Evolutionary conservation across 2,329 filamentous ascomycete species (phyloP), one percentile per base, ranked within the genome.

Genomic region (Aspergillus versicolor): DNA sequence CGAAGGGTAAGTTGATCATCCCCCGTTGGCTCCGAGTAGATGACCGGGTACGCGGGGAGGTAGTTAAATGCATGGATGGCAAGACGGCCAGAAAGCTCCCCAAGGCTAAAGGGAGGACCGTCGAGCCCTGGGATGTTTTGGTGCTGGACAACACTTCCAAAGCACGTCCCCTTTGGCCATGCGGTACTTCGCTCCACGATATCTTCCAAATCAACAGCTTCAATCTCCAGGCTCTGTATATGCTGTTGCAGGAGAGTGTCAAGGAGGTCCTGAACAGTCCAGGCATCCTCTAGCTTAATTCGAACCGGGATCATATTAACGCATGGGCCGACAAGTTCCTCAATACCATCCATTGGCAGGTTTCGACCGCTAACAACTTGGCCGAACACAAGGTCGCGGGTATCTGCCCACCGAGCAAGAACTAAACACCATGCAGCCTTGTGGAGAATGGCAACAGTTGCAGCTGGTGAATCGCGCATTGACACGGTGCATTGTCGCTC

Each of bases 351-450:
- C 2, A 80, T 70, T 3, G 70, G 67, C 1, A 78, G 65, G 55
- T 79, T 77, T 22, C 79, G 78, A 1, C 80, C 80, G 17, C 80
- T 77, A n/a, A 83, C 72, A 1, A 81, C 65, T 61, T 84, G 81
- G 5, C 83, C 84, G 57, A 86, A 85, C 6, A 84, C 74, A 6
- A 86, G 77, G 40, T 86, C 84, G 7, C 75, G 70, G 0, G 66
- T 71, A 0, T 74, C 77, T 0, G 80, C 79, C 6, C 84, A 68
- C n/a, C 75, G 80, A 0, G 81, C 79, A 5, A 86, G 75, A 0
- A 83, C 78, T 56, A 82, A 77, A 2, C 82, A 79, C 83, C 84
- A 86, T 0, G 83, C 82, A 0, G 81, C 77, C 64, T 84, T 85
- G 38, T 86, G 72, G 2, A 85, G 75, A 0, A 80, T 67, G 48